Conservation (phyloP, 1,139 yeast species). For the Pichia inconspicua region DNA sequence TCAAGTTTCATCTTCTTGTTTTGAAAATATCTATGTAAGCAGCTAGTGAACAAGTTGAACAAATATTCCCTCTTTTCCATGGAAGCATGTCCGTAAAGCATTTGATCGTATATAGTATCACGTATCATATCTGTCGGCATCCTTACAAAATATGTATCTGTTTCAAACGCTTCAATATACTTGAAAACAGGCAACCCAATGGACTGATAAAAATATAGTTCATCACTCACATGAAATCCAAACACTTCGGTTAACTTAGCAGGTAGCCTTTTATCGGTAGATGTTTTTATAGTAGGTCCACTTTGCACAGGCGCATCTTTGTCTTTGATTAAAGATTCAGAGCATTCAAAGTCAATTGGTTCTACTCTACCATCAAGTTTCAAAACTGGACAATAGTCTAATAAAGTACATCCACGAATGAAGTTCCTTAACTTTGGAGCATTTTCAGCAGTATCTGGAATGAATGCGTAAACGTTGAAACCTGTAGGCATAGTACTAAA, state of each 20-base stretch:
- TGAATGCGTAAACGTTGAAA: not conserved
- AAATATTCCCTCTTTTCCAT: slow-evolving; percentile 50
- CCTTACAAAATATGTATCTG: slow-evolving; percentile 55
- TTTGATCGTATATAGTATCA: slow-evolving; percentile 48
- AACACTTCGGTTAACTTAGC: slow-evolving; percentile 75
- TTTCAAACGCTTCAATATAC: slow-evolving; percentile 59
- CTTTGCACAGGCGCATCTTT: slow-evolving; percentile 7
- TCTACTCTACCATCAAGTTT: slow-evolving; percentile 64
- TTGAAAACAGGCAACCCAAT: slow-evolving; percentile 66
- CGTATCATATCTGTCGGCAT: slow-evolving; percentile 64
- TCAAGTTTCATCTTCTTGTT: slow-evolving; percentile 54
- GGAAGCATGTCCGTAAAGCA: slow-evolving; percentile 42
- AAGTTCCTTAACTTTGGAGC: slow-evolving; percentile 27
- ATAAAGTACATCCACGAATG: slow-evolving; percentile 45
- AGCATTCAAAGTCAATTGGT: slow-evolving; percentile 32
- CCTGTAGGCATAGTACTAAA: slow-evolving; percentile 1
- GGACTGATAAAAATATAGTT: slow-evolving; percentile 72
- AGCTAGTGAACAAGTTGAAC: slow-evolving; percentile 61
- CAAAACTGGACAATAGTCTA: slow-evolving; percentile 61
- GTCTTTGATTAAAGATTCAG: slow-evolving; percentile 14
- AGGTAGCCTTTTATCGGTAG: slow-evolving; percentile 38
- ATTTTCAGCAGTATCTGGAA: slow-evolving; percentile 1
- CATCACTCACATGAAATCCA: slow-evolving; percentile 83
- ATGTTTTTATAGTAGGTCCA: slow-evolving; percentile 1
- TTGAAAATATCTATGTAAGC: slow-evolving; percentile 80